phyloP scores from a whole-genome alignment of 2,329 filamentous ascomycete genomes.

The Cercospora sp. region DNA sequence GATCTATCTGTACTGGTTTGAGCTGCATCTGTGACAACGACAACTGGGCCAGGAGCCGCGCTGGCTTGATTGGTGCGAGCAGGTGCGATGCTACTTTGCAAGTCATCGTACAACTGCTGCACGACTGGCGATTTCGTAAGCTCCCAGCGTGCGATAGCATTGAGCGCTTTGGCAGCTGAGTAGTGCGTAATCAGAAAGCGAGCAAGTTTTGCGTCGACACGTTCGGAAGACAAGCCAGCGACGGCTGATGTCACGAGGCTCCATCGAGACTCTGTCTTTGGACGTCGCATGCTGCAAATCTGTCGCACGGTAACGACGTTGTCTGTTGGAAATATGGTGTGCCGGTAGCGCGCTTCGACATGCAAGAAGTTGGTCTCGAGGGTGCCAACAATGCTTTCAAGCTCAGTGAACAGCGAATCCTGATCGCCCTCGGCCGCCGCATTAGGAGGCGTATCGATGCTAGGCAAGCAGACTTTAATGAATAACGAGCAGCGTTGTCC shows the following conservation, averaged over 20 bases:
- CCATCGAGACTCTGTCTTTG: constrained; percentile 39
- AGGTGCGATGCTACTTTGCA: constrained; percentile 8
- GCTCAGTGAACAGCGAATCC: constrained; percentile 35
- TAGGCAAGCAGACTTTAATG: constrained; percentile 33
- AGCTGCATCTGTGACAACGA: constrained; percentile 21
- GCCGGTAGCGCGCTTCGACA: constrained; percentile 39
- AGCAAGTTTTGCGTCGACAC: constrained; percentile 22
- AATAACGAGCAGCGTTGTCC: constrained; percentile 34
- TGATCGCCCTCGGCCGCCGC: constrained; percentile 21
- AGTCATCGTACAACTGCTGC: constrained; percentile 18
- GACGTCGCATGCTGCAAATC: constrained; percentile 35
- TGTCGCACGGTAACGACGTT: constrained; percentile 35
- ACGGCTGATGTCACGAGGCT: constrained; percentile 26
- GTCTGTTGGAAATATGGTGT: constrained; percentile 37
- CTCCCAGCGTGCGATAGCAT: constrained; percentile 31
- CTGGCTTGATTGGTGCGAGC: background rate
- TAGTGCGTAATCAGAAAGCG: constrained; percentile 30
- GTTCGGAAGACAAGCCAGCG: constrained; percentile 14
- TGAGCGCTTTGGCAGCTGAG: constrained; percentile 25
- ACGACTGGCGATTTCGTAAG: constrained; percentile 15
- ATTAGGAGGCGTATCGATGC: constrained; percentile 12
- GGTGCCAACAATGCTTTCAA: constrained; percentile 39
- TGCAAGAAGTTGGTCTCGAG: constrained; percentile 35
- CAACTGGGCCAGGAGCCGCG: constrained; percentile 6
- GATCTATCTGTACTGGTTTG: background rate